phyloP scores from a whole-genome alignment of 805 yeast genomes.

The Sugiyamaella mastotermitis region DNA sequence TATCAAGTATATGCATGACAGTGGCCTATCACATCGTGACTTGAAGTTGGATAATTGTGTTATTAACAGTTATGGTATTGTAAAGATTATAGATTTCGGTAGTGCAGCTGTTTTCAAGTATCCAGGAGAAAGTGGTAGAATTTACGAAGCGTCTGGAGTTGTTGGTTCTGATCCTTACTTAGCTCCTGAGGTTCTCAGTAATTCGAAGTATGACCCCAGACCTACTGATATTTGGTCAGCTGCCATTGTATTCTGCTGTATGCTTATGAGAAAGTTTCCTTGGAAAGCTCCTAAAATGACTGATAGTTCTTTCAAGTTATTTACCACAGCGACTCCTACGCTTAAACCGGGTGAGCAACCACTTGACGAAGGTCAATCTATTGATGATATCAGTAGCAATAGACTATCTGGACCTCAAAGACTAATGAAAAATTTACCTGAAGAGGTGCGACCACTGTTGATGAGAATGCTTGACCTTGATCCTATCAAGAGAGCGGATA shows the following conservation, averaged over 20 bases:
- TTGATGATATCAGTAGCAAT: constrained; percentile 17
- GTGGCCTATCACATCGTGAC: constrained; percentile 90
- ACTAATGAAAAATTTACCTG: constrained; percentile 63
- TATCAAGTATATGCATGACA: constrained; percentile 68
- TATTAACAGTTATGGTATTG: constrained; percentile 72
- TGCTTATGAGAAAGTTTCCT: constrained; percentile 86
- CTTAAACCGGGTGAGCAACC: constrained; percentile 23
- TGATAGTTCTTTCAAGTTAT: constrained; percentile 78
- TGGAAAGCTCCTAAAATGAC: constrained; percentile 86
- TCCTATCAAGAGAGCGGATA: constrained; percentile 51
- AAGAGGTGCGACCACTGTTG: constrained; percentile 56
- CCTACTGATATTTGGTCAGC: constrained; percentile 94
- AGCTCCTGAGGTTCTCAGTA: constrained; percentile 88
- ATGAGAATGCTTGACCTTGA: constrained; percentile 62
- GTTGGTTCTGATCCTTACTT: constrained; percentile 87
- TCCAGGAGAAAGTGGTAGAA: constrained; percentile 61
- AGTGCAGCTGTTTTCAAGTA: constrained; percentile 87
- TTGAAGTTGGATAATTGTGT: constrained; percentile 91
- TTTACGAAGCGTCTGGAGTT: constrained; percentile 74
- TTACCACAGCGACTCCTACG: constrained; percentile 70
- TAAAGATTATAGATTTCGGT: constrained; percentile 88
- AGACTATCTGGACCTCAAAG: constrained; percentile 55
- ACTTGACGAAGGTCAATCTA: background rate
- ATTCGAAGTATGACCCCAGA: constrained; percentile 78
- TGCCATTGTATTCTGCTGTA: constrained; percentile 87